phyloP scores from a whole-genome alignment of 345 rosid species.

The Populus deltoides region DNA sequence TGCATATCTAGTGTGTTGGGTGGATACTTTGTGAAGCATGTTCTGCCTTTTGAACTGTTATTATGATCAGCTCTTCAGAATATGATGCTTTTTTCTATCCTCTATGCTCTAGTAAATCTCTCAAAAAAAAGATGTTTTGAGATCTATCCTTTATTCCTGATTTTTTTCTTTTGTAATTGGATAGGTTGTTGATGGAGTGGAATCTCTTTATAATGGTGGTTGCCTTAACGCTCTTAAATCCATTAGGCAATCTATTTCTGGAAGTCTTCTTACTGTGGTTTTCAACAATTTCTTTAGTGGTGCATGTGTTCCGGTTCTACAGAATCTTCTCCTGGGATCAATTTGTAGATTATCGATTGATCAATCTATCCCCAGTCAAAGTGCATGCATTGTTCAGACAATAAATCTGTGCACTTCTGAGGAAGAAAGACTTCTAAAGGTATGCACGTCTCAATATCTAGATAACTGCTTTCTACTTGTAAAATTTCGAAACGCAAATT shows the following conservation, averaged over 20 bases:
- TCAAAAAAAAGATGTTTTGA: not conserved
- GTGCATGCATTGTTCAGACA: constrained; percentile 49
- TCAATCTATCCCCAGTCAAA: constrained; percentile 47
- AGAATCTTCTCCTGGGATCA: constrained; percentile 41
- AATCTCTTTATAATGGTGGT: constrained; percentile 35
- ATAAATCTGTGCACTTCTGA: constrained; percentile 41
- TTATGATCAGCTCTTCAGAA: not conserved
- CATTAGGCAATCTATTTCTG: constrained; percentile 55
- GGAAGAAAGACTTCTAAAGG: constrained; percentile 49
- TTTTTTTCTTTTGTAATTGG: constrained; percentile 12
- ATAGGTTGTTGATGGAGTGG: constrained; percentile 74
- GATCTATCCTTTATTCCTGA: not conserved
- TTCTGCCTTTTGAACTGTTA: not conserved
- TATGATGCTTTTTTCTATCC: not conserved
- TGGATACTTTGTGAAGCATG: not conserved
- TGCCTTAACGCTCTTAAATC: constrained; percentile 45
- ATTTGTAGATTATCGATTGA: constrained; percentile 41
- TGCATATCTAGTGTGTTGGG: not conserved
- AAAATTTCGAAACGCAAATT: not conserved
- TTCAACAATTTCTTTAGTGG: constrained; percentile 39
- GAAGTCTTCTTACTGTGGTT: constrained; percentile 48
- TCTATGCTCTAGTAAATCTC: not conserved
- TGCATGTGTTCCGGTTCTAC: constrained; percentile 31
- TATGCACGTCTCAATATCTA: constrained; percentile 17
- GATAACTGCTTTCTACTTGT: not conserved